phyloP scores from a whole-genome alignment of 768 basidiomycete species.

The Pleurotus platypus region DNA sequence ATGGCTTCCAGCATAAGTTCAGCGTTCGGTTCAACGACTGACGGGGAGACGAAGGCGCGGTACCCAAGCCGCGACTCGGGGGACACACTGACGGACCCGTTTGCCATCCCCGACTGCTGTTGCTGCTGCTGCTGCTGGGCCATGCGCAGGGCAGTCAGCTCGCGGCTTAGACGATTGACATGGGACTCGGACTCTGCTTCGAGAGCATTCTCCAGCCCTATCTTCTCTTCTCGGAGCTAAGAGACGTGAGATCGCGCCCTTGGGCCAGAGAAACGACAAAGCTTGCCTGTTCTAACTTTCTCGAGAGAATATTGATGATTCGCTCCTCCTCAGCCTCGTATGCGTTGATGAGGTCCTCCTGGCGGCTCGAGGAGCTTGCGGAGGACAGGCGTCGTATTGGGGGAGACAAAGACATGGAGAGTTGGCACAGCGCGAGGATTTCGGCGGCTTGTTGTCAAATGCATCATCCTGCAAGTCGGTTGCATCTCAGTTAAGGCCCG shows the following conservation, averaged over 20 bases:
- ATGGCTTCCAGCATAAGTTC: constrained; percentile 74
- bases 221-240: constrained; percentile 82
- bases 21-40: constrained; percentile 27
- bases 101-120: constrained; percentile 15
- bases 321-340: constrained; percentile 91
- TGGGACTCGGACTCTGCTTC: constrained; percentile 87
- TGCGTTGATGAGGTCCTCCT: constrained; percentile 81
- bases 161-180: constrained; percentile 71
- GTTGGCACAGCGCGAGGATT: background rate
- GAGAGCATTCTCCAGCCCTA: constrained; percentile 73
- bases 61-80: constrained; percentile 28
- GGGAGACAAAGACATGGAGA: constrained; percentile 43
- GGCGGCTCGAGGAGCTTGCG: constrained; percentile 50
- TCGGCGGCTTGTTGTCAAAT: background rate
- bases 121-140: constrained; percentile 53
- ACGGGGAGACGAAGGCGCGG: constrained; percentile 20
- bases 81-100: constrained; percentile 24
- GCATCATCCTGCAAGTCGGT: background rate
- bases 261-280: background rate
- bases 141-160: constrained; percentile 61
- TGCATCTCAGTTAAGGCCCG: too few relatives aligned
- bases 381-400: constrained; percentile 58
- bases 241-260: background rate
- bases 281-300: constrained; percentile 79
- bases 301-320: constrained; percentile 77